Base-by-base conservation (phyloP, 2,329 filamentous ascomycete genomes). In the Stagonosporopsis tanaceti region DNA sequence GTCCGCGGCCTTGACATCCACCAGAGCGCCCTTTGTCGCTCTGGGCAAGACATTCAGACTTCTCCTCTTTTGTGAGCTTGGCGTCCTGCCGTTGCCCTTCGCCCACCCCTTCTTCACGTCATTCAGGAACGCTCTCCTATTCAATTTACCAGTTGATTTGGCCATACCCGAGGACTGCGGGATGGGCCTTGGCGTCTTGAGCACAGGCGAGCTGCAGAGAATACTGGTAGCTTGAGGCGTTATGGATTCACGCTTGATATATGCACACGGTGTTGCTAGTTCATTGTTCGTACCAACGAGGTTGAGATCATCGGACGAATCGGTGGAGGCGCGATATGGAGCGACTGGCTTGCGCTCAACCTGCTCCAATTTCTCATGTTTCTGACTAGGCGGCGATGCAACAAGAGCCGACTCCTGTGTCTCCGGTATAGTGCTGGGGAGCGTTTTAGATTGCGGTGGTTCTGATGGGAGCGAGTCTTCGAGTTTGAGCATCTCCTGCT, bases 41-140 rank as follows among this genome's bases (percentile, higher is more conserved):
- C 39, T 17, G 7, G 46, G 6, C 8, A n/a, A 12, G 4, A 28
- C 11, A 37, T 56, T 46, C 2, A 64, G 58, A 20, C 50, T 65
- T 41, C 55, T 55, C 50, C 60, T 63, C 14, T 32, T 35, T 45
- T 47, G 6, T 14, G n/a, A 30, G 3, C 22, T 53, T 8, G 55
- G 47, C n/a, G 50, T 58, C 3, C 44, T 64, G 1, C 50, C 44
- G 15, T 47, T 47, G 11, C 9, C 7, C 37, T 56, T 63, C 1
- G 69, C 50, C 71, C 70, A 72, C 0, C 57, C 57, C 51, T 67
- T 60, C 57, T 70, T 70, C 2, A 71, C 52, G 32, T 63, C 61
- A 24, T 66, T 69, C 1, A 63, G 39, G 25, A 57, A 68, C 0
- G 60, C 54, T 38, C 51, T 62, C 9, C 42, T 20, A n/a, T 40